Percentiles rank a stretch among this genome's conserved stretches.
Conservation (phyloP, 352 stramenopile genomes). For the Phytophthora macrochlamydospora region DNA sequence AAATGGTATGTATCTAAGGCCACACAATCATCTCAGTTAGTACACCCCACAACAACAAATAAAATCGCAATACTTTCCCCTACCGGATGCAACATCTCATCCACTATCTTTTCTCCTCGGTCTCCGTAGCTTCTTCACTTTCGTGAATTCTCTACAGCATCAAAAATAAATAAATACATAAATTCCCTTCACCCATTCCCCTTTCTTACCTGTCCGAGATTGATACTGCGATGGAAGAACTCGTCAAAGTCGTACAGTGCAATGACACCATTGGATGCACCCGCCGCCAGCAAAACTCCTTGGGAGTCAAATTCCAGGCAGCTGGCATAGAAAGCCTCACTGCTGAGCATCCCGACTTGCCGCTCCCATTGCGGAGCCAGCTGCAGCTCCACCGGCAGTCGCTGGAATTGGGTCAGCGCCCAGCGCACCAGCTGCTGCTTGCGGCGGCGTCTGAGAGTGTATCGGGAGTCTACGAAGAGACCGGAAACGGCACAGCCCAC, state of each 20-base stretch:
- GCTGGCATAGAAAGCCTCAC: constrained; percentile 55
- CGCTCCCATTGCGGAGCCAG: constrained; percentile 53
- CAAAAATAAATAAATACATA: background rate
- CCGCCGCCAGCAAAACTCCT: constrained; percentile 66
- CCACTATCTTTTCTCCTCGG: constrained; percentile 4
- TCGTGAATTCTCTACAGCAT: background rate
- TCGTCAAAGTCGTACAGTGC: constrained; percentile 86
- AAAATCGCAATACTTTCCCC: background rate
- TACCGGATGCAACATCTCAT: constrained; percentile 46
- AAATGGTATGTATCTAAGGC: constrained; percentile 75
- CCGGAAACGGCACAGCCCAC: constrained; percentile 21
- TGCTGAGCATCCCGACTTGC: constrained; percentile 29
- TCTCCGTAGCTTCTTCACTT: background rate
- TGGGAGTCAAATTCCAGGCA: constrained; percentile 75
- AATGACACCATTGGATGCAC: constrained; percentile 69
- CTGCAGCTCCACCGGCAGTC: constrained; percentile 47
- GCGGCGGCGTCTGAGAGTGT: constrained; percentile 26
- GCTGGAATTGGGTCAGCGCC: constrained; percentile 54
- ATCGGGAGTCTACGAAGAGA: constrained; percentile 3
- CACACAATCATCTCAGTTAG: background rate
- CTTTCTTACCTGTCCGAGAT: constrained; percentile 45
- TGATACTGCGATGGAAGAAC: constrained; percentile 65
- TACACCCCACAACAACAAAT: background rate
- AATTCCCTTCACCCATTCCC: background rate
- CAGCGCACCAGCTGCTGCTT: constrained; percentile 64